Percentiles rank a stretch among this genome's conserved stretches.
Evolutionary conservation across 768 basidiomycete species (phyloP).

Genomic region (Suillus cothurnatus): DNA sequence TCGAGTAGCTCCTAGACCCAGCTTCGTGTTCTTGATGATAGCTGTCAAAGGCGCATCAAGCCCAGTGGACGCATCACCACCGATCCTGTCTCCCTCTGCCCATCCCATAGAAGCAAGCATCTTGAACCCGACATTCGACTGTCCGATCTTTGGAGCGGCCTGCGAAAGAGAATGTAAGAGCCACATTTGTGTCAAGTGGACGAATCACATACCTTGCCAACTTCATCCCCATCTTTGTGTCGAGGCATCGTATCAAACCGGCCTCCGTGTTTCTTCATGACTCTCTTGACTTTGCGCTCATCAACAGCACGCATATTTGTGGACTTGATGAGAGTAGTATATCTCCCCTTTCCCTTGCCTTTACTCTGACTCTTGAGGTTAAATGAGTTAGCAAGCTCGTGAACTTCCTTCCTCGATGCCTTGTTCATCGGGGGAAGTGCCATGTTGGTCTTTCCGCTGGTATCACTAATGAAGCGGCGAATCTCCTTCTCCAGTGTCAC

Average conservation of each 20-base stretch:
- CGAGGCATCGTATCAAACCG: constrained; percentile 40
- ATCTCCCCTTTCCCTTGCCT: constrained; percentile 67
- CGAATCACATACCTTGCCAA: constrained; percentile 64
- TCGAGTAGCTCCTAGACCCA: constrained; percentile 72
- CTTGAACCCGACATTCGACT: constrained; percentile 82
- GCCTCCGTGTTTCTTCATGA: constrained; percentile 38
- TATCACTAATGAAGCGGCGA: constrained; percentile 62
- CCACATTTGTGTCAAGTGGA: neutral
- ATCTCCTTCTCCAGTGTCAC: constrained; percentile 72
- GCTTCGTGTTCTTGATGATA: constrained; percentile 83
- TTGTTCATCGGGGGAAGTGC: constrained; percentile 80
- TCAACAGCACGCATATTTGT: constrained; percentile 58
- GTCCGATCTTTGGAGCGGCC: constrained; percentile 81
- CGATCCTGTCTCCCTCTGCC: constrained; percentile 81
- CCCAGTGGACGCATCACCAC: constrained; percentile 54
- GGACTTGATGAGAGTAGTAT: constrained; percentile 78
- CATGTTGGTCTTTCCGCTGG: constrained; percentile 55
- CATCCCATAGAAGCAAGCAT: constrained; percentile 92
- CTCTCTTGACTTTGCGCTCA: constrained; percentile 59
- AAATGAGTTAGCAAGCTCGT: constrained; percentile 81
- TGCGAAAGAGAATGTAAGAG: constrained; percentile 27
- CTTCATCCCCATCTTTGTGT: constrained; percentile 83
- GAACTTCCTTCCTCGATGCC: constrained; percentile 68
- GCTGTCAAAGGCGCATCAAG: constrained; percentile 79
- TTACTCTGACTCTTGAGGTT: constrained; percentile 77